Conservation (phyloP, 768 basidiomycete genomes). For the Nidularia pulvinata region DNA sequence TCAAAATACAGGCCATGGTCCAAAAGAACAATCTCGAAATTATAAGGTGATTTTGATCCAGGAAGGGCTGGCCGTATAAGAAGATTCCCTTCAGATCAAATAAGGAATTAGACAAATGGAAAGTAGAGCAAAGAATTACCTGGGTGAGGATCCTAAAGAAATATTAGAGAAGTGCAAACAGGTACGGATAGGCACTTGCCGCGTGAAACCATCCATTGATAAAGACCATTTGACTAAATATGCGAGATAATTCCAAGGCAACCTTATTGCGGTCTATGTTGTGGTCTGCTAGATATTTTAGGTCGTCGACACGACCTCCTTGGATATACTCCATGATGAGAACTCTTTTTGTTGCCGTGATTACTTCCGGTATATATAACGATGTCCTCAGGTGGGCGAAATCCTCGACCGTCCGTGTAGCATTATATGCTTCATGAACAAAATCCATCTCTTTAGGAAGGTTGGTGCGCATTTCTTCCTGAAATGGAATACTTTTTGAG, state of each 20-base stretch:
- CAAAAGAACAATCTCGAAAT: conserved; percentile 94
- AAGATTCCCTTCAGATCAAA: conserved; percentile 65
- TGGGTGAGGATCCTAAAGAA: conserved; percentile 79
- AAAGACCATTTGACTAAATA: conserved; percentile 96
- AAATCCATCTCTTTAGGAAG: conserved; percentile 97
- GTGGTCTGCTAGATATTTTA: conserved; percentile 77
- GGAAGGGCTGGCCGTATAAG: conserved; percentile 77
- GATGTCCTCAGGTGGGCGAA: conserved; percentile 75
- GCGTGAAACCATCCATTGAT: conserved; percentile 91
- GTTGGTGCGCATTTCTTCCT: conserved; percentile 94
- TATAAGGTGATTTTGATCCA: conserved; percentile 76
- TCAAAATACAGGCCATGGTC: conserved; percentile 97
- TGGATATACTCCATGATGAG: conserved; percentile 95
- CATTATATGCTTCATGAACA: conserved; percentile 84
- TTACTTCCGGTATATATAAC: conserved; percentile 84
- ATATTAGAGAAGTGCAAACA: conserved; percentile 3
- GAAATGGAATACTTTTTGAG: conserved; percentile 36
- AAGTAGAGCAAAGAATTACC: conserved; percentile 34
- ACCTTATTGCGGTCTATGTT: conserved; percentile 95
- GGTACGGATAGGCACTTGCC: conserved; percentile 35
- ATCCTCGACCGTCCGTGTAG: conserved; percentile 65
- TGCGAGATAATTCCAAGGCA: conserved; percentile 84
- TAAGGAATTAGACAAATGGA: not conserved
- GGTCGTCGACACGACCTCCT: conserved; percentile 87
- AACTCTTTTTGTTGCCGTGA: conserved; percentile 80